phyloP scores from a whole-genome alignment of 2,329 filamentous ascomycete genomes.

The Alternaria ventricosa region DNA sequence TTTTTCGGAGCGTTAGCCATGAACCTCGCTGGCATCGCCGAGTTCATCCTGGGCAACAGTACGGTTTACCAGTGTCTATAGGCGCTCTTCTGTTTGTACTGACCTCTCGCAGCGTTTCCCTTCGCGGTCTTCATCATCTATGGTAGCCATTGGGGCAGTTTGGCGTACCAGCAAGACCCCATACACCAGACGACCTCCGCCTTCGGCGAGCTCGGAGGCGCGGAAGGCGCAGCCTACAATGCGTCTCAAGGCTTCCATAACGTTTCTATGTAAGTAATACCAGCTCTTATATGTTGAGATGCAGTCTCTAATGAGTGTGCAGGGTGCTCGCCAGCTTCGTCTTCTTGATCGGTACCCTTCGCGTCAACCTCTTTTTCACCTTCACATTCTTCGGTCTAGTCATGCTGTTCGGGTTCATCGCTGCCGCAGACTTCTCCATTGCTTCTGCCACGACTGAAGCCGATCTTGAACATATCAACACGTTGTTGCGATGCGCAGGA shows the following conservation, averaged over 20 bases:
- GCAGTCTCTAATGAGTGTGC: not conserved
- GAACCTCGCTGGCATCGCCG: slow-evolving; percentile 27
- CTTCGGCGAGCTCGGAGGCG: slow-evolving; percentile 22
- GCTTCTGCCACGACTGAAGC: slow-evolving; percentile 16
- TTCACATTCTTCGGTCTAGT: slow-evolving; percentile 25
- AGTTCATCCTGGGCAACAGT: slow-evolving; percentile 32
- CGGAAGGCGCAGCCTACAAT: slow-evolving; percentile 25
- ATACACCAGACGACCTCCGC: slow-evolving; percentile 22
- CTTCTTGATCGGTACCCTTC: slow-evolving; percentile 26
- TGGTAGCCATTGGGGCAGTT: slow-evolving; percentile 27
- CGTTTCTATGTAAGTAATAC: slow-evolving; percentile 19
- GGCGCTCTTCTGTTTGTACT: not conserved
- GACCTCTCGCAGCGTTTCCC: slow-evolving; percentile 22
- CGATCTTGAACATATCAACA: slow-evolving; percentile 20
- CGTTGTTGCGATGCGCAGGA: slow-evolving; percentile 20
- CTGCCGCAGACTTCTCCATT: slow-evolving; percentile 23
- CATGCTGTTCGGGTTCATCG: slow-evolving; percentile 27
- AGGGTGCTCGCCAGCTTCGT: slow-evolving; percentile 27
- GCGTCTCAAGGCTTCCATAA: slow-evolving; percentile 30
- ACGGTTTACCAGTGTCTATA: not conserved
- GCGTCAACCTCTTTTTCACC: slow-evolving; percentile 27
- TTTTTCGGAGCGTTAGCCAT: slow-evolving; percentile 31
- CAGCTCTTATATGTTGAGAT: no score
- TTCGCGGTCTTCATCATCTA: slow-evolving; percentile 32
- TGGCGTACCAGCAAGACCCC: slow-evolving; percentile 28